These are phyloP conservation scores for Ogataea polymorpha DNA, from an alignment of 805 yeast species.

Conservation along the genomic window DNA sequence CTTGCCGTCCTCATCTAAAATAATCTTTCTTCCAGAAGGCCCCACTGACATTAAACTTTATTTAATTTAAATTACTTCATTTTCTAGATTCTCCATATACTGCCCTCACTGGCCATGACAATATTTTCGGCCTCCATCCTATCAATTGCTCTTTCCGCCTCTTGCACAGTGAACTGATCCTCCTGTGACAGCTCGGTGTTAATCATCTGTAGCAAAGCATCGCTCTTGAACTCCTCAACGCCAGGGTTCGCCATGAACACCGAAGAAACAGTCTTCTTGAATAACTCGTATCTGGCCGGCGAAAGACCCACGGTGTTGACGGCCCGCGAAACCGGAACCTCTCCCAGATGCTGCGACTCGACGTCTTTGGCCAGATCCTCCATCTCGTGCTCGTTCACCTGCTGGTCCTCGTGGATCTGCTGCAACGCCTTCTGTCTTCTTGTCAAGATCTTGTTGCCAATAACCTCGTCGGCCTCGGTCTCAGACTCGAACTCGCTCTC, in stretches of 20 bases:
- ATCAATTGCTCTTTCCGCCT: constrained; percentile 42
- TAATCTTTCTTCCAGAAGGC: constrained; percentile 55
- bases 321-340: not conserved
- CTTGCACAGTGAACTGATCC: constrained; percentile 43
- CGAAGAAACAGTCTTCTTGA: constrained; percentile 45
- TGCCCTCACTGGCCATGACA: constrained; percentile 46
- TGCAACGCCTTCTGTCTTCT: constrained; percentile 22
- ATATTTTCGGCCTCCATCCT: constrained; percentile 44
- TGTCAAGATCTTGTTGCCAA: constrained; percentile 16
- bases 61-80: not conserved
- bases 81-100: constrained; percentile 42
- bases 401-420: constrained; percentile 28
- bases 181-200: constrained; percentile 38
- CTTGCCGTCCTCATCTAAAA: constrained; percentile 86
- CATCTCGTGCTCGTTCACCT: constrained; percentile 17
- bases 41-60: not conserved
- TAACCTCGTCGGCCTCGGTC: constrained; percentile 14
- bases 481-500: constrained; percentile 17
- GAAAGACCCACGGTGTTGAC: constrained; percentile 36
- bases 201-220: constrained; percentile 22
- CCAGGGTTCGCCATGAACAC: constrained; percentile 39
- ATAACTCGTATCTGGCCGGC: constrained; percentile 44
- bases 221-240: constrained; percentile 34
- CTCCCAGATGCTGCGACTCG: constrained; percentile 21
- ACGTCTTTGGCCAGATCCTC: constrained; percentile 22